Conservation (phyloP, 768 basidiomycete species). For the Suillus subluteus region DNA sequence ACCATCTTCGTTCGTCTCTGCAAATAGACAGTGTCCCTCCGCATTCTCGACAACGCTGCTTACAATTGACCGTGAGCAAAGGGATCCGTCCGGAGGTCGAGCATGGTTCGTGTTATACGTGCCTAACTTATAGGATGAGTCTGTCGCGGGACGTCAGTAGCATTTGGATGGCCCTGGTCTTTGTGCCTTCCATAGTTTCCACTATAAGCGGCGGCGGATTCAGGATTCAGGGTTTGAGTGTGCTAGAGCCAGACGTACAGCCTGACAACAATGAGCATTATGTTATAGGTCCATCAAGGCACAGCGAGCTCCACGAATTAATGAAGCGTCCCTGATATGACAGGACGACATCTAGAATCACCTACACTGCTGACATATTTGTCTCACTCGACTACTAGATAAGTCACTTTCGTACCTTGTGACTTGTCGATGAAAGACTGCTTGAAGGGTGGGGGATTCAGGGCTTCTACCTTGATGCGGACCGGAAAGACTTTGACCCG, state of each 20-base stretch:
- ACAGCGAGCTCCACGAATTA: not conserved
- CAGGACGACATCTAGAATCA: not conserved
- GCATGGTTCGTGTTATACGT: too few species aligned
- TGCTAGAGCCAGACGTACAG: too few species aligned
- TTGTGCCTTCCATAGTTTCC: not conserved
- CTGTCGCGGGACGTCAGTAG: not conserved
- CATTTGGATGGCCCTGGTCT: not conserved
- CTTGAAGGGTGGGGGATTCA: slow-evolving; percentile 17
- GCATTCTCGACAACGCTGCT: too few species aligned
- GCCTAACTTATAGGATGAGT: too few species aligned
- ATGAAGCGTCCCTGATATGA: not conserved
- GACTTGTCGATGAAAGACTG: not conserved
- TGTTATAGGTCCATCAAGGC: not conserved
- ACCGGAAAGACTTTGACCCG: slow-evolving; percentile 63
- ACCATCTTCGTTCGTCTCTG: too few species aligned
- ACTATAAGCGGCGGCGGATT: not conserved
- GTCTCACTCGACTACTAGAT: not conserved
- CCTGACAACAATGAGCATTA: not conserved
- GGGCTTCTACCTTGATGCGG: slow-evolving; percentile 31
- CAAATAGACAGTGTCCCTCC: too few species aligned
- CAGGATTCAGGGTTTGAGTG: not conserved
- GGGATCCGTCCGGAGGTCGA: too few species aligned
- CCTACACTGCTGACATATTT: not conserved
- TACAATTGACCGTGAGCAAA: too few species aligned
- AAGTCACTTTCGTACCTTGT: not conserved